Evolutionary conservation across 768 basidiomycete genomes (phyloP).

Genomic region (Lentinula boryana): DNA sequence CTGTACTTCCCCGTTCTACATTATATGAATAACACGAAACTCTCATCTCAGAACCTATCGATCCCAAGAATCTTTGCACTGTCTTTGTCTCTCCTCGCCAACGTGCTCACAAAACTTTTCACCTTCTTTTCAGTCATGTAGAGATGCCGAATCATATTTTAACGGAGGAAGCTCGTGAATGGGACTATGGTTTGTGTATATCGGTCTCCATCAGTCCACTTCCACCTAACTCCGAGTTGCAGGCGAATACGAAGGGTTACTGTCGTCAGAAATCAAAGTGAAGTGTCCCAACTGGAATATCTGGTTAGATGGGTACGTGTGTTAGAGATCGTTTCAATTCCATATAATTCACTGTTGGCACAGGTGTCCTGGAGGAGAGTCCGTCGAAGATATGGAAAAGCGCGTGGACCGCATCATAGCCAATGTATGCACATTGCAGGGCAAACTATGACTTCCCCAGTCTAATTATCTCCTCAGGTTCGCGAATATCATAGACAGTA

Average conservation of each 20-base stretch:
- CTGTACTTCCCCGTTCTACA: background rate
- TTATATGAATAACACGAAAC: background rate
- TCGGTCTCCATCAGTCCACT: background rate
- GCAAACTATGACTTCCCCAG: background rate
- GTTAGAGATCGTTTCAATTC: background rate
- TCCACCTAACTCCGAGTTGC: slow-evolving; percentile 1
- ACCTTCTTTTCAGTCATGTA: slow-evolving; percentile 62
- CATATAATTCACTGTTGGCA: background rate
- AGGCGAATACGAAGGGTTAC: slow-evolving; percentile 84
- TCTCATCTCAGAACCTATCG: slow-evolving; percentile 52
- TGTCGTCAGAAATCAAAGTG: slow-evolving; percentile 69
- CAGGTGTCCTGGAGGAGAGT: slow-evolving; percentile 88
- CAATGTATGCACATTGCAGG: slow-evolving; percentile 39
- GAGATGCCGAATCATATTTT: slow-evolving; percentile 28
- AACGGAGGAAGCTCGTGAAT: slow-evolving; percentile 57
- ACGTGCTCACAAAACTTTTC: slow-evolving; percentile 82
- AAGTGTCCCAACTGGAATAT: slow-evolving; percentile 65
- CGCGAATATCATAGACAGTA: slow-evolving; percentile 68
- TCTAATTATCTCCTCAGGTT: slow-evolving; percentile 36
- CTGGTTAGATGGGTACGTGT: slow-evolving; percentile 73
- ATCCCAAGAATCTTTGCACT: slow-evolving; percentile 70
- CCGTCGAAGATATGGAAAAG: slow-evolving; percentile 66
- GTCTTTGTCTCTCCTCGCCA: slow-evolving; percentile 83
- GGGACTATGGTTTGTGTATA: slow-evolving; percentile 64
- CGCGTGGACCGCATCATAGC: slow-evolving; percentile 75